A percentile compares a stretch with the other conserved stretches of the same genome.
Evolutionary conservation across 192 early-diverging fungal species (phyloP).

Genomic region (Kappamyces sp.): DNA sequence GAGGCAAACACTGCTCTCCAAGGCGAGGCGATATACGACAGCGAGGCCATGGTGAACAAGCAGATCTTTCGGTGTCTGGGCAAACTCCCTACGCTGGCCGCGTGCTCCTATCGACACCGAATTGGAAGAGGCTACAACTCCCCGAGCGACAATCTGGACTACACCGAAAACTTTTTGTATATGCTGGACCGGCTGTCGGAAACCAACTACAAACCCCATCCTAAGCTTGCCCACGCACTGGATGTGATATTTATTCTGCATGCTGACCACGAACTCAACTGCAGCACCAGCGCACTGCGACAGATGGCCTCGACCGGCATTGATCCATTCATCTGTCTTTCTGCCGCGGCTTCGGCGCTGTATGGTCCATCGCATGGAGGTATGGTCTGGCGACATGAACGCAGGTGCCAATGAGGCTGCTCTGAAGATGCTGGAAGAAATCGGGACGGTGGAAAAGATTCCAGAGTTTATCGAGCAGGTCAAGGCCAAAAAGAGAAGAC

Average conservation of each 20-base stretch:
- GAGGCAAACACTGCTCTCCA: conserved; percentile 62
- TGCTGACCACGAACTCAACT: conserved; percentile 45
- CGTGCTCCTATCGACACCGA: conserved; percentile 55
- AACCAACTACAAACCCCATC: conserved; percentile 38
- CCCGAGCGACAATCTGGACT: conserved; percentile 31
- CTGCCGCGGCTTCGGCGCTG: conserved; percentile 55
- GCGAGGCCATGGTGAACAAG: conserved; percentile 35
- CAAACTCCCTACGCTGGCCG: conserved; percentile 59
- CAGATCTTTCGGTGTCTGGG: conserved; percentile 58
- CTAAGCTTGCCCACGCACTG: conserved; percentile 32
- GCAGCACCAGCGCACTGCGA: conserved; percentile 57
- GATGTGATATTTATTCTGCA: conserved; percentile 49
- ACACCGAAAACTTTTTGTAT: conserved; percentile 41
- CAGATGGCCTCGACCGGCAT: conserved; percentile 58
- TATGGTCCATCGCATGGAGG: conserved; percentile 46
- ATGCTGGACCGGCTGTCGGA: conserved; percentile 48
- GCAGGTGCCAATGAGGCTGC: conserved; percentile 44
- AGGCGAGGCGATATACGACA: conserved; percentile 33
- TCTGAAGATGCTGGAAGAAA: conserved; percentile 55
- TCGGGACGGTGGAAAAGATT: conserved; percentile 54
- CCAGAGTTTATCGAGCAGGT: conserved; percentile 50
- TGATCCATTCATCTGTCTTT: conserved; percentile 58
- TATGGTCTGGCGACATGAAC: conserved; percentile 28
- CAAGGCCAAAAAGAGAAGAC: conserved; percentile 29
- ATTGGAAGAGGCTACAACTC: conserved; percentile 45